Base-by-base conservation (phyloP, 805 yeast genomes). In the Nakazawaea pomicola region DNA sequence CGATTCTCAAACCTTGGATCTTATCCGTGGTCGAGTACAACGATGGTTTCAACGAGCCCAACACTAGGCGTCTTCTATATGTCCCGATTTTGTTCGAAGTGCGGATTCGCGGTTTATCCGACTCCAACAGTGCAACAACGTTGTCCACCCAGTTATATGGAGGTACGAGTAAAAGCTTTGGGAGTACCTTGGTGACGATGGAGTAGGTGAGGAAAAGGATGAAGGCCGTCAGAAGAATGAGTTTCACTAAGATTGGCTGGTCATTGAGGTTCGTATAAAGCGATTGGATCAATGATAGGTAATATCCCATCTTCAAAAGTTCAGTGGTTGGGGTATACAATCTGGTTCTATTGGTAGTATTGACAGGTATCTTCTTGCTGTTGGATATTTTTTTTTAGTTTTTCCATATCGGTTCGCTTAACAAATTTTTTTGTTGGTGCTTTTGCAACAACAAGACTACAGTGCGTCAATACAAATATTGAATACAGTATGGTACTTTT, bases 21-120 rank as follows among this genome's bases (percentile, higher is more conserved):
- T 47, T 48, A 15, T 30, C 38, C 7, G 30, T 17, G 4, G 67
- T 62, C n/a, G 65, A 58, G 41, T 62, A 58, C 23, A 49, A 43
- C 20, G 53, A 53, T 11, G 68, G 67, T 36, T 52, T 54, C 10
- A 33, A 30, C 11, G 58, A 46, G 4, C 59, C 67, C 24, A 61
- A 40, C 9, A 63, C 49, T 14, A 63, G 38, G 25, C 68, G 37
- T 36, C 67, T 45, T 35, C 67, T 43, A 18, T 49, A 43, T 2
- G 65, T 46, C 6, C 54, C 58, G 16, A 27, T 17, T 16, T 47
- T 28, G 23, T 29, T 43, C 16, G 38, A 33, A n/a, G 47, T 33
- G 12, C 41, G 23, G 14, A 42, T 4, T 17, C 21, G 19, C 38
- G 29, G 23, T 4, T 11, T 33, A 7, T 19, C n/a, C 1, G 9